Conservation (phyloP, 257 asterid genomes). For the Solanum pinnatisectum region DNA sequence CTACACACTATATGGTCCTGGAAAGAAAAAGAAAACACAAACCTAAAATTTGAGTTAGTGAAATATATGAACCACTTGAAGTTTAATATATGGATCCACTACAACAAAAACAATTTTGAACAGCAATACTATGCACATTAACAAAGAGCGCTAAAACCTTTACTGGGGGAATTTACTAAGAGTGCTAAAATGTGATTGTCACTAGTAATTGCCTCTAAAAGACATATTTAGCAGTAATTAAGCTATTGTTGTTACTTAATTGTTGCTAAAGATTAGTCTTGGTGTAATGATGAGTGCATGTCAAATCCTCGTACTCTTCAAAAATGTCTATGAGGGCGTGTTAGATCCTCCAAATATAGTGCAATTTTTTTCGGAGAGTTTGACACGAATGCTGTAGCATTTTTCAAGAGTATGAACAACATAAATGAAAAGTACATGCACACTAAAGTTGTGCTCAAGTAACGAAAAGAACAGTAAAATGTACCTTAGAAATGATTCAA, state of each 20-base stretch:
- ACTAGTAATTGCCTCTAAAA: neutral
- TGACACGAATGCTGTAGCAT: neutral
- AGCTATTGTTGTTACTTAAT: neutral
- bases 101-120: neutral
- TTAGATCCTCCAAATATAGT: neutral
- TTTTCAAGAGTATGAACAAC: neutral
- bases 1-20: neutral
- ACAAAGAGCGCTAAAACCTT: too few species aligned
- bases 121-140: too few species aligned
- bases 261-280: too few species aligned
- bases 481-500: neutral
- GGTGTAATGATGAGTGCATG: neutral
- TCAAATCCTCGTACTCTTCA: neutral
- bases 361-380: neutral
- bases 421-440: neutral
- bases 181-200: neutral
- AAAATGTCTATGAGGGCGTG: neutral
- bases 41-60: neutral
- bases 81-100: neutral
- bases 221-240: neutral
- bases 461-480: neutral
- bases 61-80: neutral
- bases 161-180: neutral
- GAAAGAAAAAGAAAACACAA: neutral
- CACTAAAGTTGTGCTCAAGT: neutral